Conservation (phyloP, 202 grass and related monocot genomes). For the Panicum hallii region DNA sequence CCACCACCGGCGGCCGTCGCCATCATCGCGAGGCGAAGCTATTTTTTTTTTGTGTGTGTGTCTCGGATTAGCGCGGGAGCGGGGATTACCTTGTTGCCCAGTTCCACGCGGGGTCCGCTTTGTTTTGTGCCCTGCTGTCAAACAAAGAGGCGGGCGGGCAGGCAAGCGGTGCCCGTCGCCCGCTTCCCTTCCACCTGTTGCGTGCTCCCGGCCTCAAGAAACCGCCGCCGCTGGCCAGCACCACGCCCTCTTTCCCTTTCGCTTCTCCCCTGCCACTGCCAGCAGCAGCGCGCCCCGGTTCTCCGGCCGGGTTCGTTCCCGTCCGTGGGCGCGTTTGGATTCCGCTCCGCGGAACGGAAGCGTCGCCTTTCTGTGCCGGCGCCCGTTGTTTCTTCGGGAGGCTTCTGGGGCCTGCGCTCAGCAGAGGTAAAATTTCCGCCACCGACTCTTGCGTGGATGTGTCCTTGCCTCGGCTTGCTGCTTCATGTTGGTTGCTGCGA, state of each 20-base stretch:
- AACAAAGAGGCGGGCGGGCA: background rate
- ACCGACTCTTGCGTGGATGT: background rate
- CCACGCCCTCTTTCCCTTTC: background rate
- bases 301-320: background rate
- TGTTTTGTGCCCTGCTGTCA: background rate
- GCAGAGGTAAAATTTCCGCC: conserved; percentile 8
- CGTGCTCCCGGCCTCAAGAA: conserved; percentile 42
- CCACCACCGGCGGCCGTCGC: background rate
- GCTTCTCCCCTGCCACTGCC: background rate
- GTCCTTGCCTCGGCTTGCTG: background rate
- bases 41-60: background rate
- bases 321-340: background rate
- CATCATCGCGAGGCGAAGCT: background rate
- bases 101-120: background rate
- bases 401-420: background rate
- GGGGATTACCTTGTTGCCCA: background rate
- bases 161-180: background rate
- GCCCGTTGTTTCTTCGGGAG: background rate
- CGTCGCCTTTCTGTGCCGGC: background rate
- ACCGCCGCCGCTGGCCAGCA: conserved; percentile 2
- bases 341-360: background rate
- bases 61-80: background rate
- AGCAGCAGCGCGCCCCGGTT: background rate
- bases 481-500: background rate
- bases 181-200: background rate